These are phyloP conservation scores for Neocatenulostroma microsporum DNA, from an alignment of 2,329 filamentous ascomycete genomes.

Conservation along the genomic window DNA sequence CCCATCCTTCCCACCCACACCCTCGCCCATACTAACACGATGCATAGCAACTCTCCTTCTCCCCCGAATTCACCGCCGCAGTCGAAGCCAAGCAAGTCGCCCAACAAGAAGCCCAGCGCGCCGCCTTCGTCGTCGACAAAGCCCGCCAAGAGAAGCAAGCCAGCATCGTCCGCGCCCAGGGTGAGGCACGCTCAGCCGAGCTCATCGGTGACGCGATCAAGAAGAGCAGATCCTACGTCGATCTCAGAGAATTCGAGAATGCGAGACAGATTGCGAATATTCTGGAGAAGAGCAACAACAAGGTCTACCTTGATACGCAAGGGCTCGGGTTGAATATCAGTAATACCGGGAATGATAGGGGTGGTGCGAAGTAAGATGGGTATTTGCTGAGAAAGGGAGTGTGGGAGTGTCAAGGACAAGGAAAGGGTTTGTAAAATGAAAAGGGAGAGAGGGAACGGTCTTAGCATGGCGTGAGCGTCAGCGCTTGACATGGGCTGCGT, in stretches of 20 bases:
- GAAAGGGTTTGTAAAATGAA: neutral
- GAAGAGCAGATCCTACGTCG: slow-evolving; percentile 95
- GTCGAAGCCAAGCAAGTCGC: slow-evolving; percentile 64
- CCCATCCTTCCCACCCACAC: neutral
- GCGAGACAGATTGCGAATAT: slow-evolving; percentile 81
- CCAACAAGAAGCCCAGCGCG: slow-evolving; percentile 89
- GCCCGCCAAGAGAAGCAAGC: slow-evolving; percentile 99
- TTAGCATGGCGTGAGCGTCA: too few relatives aligned
- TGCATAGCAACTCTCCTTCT: slow-evolving; percentile 58
- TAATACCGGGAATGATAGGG: slow-evolving; percentile 26
- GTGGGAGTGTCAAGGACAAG: neutral
- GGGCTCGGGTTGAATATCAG: slow-evolving; percentile 83
- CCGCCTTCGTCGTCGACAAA: slow-evolving; percentile 97
- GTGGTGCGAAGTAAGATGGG: slow-evolving; percentile 4
- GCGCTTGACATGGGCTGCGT: too few relatives aligned
- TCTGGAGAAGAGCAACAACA: slow-evolving; percentile 85
- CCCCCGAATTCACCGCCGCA: slow-evolving; percentile 60
- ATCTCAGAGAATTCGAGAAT: slow-evolving; percentile 97
- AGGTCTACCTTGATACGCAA: slow-evolving; percentile 84
- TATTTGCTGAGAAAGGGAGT: neutral
- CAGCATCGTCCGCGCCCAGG: slow-evolving; percentile 95
- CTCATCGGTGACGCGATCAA: slow-evolving; percentile 99
- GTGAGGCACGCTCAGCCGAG: slow-evolving; percentile 96
- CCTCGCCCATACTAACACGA: slow-evolving; percentile 9
- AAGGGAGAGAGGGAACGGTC: too few relatives aligned